phyloP scores from a whole-genome alignment of 1,139 yeast species.

The Suhomyces wounanorum region DNA sequence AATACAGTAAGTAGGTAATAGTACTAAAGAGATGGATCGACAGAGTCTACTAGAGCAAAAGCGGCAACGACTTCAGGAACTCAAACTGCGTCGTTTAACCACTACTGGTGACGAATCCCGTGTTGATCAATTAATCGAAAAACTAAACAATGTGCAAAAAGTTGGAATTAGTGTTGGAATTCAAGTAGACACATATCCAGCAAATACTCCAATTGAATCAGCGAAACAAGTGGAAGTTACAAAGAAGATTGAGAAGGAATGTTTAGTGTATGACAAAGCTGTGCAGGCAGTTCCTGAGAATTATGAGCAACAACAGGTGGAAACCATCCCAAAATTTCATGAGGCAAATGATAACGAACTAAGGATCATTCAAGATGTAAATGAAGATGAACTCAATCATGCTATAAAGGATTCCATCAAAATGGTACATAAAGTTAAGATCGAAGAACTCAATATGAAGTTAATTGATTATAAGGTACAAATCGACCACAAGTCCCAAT shows the following conservation, averaged over 20 bases:
- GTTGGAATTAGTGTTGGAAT: constrained; percentile 27
- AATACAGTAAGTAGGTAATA: neutral
- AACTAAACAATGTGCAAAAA: constrained; percentile 16
- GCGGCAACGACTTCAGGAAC: constrained; percentile 43
- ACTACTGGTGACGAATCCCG: constrained; percentile 17
- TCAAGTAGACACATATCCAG: constrained; percentile 24
- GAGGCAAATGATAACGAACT: neutral
- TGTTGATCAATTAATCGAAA: constrained; percentile 26
- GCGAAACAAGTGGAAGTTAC: neutral
- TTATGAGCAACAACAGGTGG: constrained; percentile 1
- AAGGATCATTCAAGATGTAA: constrained; percentile 1
- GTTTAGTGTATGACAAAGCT: constrained; percentile 32
- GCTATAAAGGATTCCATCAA: constrained; percentile 23
- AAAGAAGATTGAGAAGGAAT: constrained; percentile 19
- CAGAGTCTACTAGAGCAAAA: constrained; percentile 44
- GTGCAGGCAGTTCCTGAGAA: constrained; percentile 25
- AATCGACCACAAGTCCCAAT: constrained; percentile 10
- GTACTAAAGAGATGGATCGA: constrained; percentile 30
- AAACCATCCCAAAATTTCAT: neutral
- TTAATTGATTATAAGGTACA: constrained; percentile 17
- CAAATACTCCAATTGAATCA: neutral
- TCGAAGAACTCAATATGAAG: constrained; percentile 15
- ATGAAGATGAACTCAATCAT: constrained; percentile 16
- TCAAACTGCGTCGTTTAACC: constrained; percentile 35
- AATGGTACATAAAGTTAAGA: constrained; percentile 18